phyloP scores from a whole-genome alignment of 495 filamentous ascomycete species.

The Xanthoparmelia taractica region DNA sequence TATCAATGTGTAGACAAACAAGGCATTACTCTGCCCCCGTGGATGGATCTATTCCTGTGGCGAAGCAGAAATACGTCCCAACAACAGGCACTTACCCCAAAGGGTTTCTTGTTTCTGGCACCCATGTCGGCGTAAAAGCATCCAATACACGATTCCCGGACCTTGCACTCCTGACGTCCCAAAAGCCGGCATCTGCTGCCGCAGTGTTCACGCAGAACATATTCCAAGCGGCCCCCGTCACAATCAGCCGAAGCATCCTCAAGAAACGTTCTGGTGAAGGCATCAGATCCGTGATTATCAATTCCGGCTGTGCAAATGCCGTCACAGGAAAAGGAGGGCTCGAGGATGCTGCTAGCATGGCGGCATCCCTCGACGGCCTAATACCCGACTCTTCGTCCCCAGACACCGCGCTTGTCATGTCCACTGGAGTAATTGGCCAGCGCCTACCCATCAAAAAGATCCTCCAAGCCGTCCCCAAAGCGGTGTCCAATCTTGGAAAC shows the following conservation, averaged over 20 bases:
- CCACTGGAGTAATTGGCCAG: conserved; percentile 96
- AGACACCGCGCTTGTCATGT: conserved; percentile 81
- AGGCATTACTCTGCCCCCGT: conserved; percentile 20
- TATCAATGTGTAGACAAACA: background rate
- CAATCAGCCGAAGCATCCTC: conserved; percentile 67
- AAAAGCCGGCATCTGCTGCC: conserved; percentile 80
- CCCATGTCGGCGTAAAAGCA: conserved; percentile 89
- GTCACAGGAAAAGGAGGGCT: conserved; percentile 89
- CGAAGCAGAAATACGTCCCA: conserved; percentile 84
- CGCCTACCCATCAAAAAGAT: conserved; percentile 89
- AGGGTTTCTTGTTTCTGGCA: conserved; percentile 81
- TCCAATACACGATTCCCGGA: conserved; percentile 83
- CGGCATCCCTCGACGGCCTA: conserved; percentile 57
- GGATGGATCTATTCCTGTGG: conserved; percentile 54
- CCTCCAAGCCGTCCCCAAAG: conserved; percentile 67
- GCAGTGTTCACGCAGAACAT: conserved; percentile 98
- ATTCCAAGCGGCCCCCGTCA: conserved; percentile 93
- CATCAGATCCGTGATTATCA: conserved; percentile 77
- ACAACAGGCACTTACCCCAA: conserved; percentile 76
- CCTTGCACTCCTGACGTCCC: conserved; percentile 79
- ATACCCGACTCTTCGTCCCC: conserved; percentile 29
- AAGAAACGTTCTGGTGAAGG: conserved; percentile 57
- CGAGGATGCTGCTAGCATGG: conserved; percentile 85
- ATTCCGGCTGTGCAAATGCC: conserved; percentile 95
- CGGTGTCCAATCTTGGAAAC: conserved; percentile 56